A percentile compares a stretch with the other conserved stretches of the same genome.
Evolutionary conservation across 148 eudicot species (phyloP).

Genomic region (Oxyria digyna): DNA sequence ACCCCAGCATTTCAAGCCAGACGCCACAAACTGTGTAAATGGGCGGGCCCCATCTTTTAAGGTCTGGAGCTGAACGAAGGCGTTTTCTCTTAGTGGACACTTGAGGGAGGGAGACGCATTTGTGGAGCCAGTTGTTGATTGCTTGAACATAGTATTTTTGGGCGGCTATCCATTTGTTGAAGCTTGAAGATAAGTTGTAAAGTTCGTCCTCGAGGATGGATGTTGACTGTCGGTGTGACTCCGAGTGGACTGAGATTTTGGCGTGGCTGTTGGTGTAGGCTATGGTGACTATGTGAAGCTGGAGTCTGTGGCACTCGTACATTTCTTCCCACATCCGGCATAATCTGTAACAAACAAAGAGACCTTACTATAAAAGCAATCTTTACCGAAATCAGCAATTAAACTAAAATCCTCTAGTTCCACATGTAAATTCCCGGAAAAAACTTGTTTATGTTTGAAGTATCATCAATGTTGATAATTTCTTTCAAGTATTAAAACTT

Average conservation of each 20-base stretch:
- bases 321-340: slow-evolving; percentile 85
- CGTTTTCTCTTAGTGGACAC: slow-evolving; percentile 31
- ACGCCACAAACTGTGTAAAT: slow-evolving; percentile 63
- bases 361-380: background rate
- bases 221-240: slow-evolving; percentile 37
- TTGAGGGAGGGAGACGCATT: slow-evolving; percentile 42
- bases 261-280: slow-evolving; percentile 25
- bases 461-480: background rate
- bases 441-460: background rate
- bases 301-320: slow-evolving; percentile 75
- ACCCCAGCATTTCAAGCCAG: slow-evolving; percentile 54
- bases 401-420: background rate
- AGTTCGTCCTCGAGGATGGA: slow-evolving; percentile 39
- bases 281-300: slow-evolving; percentile 43
- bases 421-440: background rate
- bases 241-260: slow-evolving; percentile 48
- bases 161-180: slow-evolving; percentile 65
- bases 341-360: slow-evolving; percentile 29
- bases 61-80: slow-evolving; percentile 10
- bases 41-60: slow-evolving; percentile 54
- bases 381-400: background rate
- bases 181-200: slow-evolving; percentile 37
- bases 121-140: slow-evolving; percentile 64
- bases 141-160: slow-evolving; percentile 51
- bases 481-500: background rate